Base-by-base conservation (phyloP, 1,284 basidiomycete genomes). In the Rhodofomes roseus region DNA sequence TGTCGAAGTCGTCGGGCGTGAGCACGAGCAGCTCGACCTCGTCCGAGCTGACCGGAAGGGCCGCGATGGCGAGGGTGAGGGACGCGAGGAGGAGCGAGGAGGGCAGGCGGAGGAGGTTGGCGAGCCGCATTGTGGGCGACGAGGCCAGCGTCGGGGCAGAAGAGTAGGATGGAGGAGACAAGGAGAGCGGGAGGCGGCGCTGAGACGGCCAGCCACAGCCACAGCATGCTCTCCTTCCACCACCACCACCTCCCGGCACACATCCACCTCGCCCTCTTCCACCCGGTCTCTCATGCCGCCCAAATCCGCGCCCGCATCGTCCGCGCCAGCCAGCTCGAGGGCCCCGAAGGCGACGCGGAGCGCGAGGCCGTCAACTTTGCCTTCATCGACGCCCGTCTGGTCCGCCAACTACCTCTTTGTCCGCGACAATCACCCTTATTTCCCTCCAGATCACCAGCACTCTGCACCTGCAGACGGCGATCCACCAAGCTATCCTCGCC, bases 291-390 rank as follows among this genome's bases (percentile, higher is more conserved):
- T 23, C 93, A 95, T 68, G 81, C 88, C 0, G 74, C 79, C 0
- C 74, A 76, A 0, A 76, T 96, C 20, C 79, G 87, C 29, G 72
- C 77, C 43, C 80, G 89, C 2, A 87, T 96, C 51, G 79, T 95
- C 57, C 77, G 78, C 12, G 93, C 92, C 0, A 80, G 89, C 3
- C 81, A 79, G 2, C 74, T 83, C 55, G 69, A 77, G 12, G 87
- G 88, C 0, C 70, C 73, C 1, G 81, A 83, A 29, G 92, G 92
- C 18, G 84, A 91, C n/a, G 66, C 65, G 2, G 87, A 92, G 65
- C 81, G 92, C 53, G 83, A 84, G 25, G 81, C 82, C 16, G 80
- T 96, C 63, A 92, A 95, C 70, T 96, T 92, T 75, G 91, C 91
- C 0, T 97, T 96, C 74, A 78, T 98, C 66, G 90, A 96, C 71